Conservation (phyloP, 2,329 filamentous ascomycete genomes). For the Xylariaceae sp. region DNA sequence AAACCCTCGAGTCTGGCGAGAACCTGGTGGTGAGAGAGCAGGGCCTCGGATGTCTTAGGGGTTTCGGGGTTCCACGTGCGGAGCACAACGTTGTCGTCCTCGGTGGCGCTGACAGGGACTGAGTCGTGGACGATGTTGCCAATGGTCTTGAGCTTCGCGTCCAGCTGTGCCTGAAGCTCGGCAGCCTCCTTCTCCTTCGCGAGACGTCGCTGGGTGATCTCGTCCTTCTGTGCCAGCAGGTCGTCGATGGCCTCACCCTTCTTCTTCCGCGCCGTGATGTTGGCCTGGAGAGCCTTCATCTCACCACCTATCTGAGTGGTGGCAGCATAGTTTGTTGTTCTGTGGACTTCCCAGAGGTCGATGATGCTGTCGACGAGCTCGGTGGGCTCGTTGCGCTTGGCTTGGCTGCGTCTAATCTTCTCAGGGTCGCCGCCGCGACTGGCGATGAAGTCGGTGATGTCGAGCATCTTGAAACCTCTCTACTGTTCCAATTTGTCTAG, state of each 20-base stretch:
- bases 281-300: constrained; percentile 63
- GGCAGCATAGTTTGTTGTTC: constrained; percentile 57
- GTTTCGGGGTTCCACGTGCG: constrained; percentile 77
- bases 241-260: constrained; percentile 81
- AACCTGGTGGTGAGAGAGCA: constrained; percentile 92
- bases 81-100: constrained; percentile 74
- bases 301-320: constrained; percentile 82
- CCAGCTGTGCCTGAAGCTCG: constrained; percentile 41
- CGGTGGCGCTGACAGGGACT: constrained; percentile 32
- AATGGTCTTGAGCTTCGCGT: constrained; percentile 74
- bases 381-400: constrained; percentile 68
- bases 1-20: constrained; percentile 83
- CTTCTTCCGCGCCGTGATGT: constrained; percentile 17
- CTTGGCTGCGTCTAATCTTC: constrained; percentile 84
- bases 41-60: constrained; percentile 66
- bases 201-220: constrained; percentile 57
- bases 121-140: constrained; percentile 89
- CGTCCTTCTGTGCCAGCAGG: constrained; percentile 45
- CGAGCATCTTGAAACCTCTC: constrained; percentile 33
- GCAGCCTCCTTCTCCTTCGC: constrained; percentile 71
- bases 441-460: constrained; percentile 68
- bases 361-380: constrained; percentile 90
- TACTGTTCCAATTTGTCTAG: neutral
- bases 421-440: constrained; percentile 90
- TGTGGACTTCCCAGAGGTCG: constrained; percentile 76